Conservation (phyloP, 192 early-diverging fungal genomes). For the Coemansia sp. region DNA sequence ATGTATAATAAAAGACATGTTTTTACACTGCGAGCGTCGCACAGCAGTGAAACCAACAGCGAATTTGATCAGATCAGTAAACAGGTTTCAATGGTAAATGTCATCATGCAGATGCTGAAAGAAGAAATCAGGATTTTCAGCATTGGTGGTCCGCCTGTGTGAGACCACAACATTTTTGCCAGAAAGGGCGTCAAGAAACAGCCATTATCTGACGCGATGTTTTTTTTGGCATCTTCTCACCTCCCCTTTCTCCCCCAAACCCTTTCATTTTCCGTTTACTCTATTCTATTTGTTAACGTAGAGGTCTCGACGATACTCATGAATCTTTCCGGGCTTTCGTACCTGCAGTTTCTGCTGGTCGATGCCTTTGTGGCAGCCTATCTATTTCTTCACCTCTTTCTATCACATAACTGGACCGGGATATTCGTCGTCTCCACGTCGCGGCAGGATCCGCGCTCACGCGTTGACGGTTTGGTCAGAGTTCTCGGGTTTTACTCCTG, state of each 20-base stretch:
- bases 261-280: background rate
- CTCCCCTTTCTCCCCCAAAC: background rate
- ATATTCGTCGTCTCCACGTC: conserved; percentile 30
- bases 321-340: conserved; percentile 50
- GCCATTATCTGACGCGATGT: too few species aligned
- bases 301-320: conserved; percentile 10
- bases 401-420: conserved; percentile 30
- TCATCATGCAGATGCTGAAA: too few species aligned
- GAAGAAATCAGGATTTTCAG: too few species aligned
- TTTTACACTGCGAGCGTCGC: too few species aligned
- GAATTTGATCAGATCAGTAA: too few species aligned
- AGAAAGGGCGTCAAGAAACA: too few species aligned
- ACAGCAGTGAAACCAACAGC: too few species aligned
- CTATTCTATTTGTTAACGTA: background rate
- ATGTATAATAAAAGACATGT: too few species aligned
- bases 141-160: too few species aligned
- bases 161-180: too few species aligned
- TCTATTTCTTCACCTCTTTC: conserved; percentile 30
- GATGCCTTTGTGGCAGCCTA: conserved; percentile 41
- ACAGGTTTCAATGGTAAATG: too few species aligned
- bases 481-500: conserved; percentile 36
- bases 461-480: conserved; percentile 19
- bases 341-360: conserved; percentile 48
- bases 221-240: too few species aligned
- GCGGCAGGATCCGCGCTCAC: conserved; percentile 20